Base-by-base conservation (phyloP, 108 stramenopile species). In the Aurantiochytrium sp. region DNA sequence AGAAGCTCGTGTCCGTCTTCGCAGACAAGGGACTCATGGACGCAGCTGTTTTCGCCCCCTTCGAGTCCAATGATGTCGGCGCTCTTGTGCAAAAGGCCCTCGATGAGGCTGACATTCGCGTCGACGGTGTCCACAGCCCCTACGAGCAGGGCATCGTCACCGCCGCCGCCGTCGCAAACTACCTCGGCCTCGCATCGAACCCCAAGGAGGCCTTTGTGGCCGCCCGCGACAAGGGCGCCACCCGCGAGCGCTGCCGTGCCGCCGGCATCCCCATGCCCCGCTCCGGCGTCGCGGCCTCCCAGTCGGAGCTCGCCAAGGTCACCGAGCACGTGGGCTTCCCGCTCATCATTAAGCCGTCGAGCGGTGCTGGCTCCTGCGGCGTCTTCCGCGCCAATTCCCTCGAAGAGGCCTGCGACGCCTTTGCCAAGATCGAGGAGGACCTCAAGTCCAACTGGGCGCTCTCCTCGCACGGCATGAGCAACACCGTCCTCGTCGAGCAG, bases 311-410 rank as follows among this genome's bases (percentile, higher is more conserved):
- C 60, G 14, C 4, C 5, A 5, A 18, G 5, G 88, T 60, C 25
- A 44, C 60, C n/a, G 35, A 44, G 14, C 28, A 69, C 43, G 88
- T 88, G 23, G 60, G 60, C 59, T 88, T 88, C 88, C 88, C 88
- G 8, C 43, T 53, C 43, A 60, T 88, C 43, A 21, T 88, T 42
- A 88, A 88, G 60, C 88, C 88, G 16, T 60, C 60, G 1, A 49
- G 19, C 28, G 88, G 88, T 43, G 88, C 88, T 5, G 88, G 60
- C 12, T 64, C 60, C 3, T 21, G 43, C 10, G 88, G 88, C 47
- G 88, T 88, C 45, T 64, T 64, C 60, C 60, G 60, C 12, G 60
- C 60, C 60, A 42, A 25, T 12, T 44, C 60, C 42, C 35, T 43
- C 8, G 19, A 60, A 8, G 88, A 88, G 60, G 60, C 60, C 19